phyloP scores from a whole-genome alignment of 2,329 filamentous ascomycete species.

The Diplodia scrobiculata region DNA sequence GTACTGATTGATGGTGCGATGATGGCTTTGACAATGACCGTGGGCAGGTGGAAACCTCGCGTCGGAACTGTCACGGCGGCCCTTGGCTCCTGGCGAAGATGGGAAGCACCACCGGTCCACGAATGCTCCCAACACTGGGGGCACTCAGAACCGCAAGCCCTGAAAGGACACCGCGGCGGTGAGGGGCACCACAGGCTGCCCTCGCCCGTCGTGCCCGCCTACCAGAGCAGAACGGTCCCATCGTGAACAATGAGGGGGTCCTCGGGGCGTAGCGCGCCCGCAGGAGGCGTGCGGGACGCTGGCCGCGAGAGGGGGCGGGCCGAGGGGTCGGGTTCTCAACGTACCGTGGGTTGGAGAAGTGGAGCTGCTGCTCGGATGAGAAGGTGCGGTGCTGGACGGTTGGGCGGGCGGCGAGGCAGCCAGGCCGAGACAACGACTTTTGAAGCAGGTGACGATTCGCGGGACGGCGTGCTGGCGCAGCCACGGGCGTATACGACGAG shows the following conservation, averaged over 20 bases:
- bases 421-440: conserved; percentile 24
- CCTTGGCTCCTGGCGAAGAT: background rate
- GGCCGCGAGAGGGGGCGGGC: no score
- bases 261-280: no score
- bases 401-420: background rate
- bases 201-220: background rate
- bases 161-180: no score
- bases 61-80: no score
- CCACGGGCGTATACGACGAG: conserved; percentile 31
- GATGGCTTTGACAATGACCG: background rate
- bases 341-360: background rate
- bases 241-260: background rate
- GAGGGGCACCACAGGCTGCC: no score
- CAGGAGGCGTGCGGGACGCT: no score
- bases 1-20: background rate
- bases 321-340: background rate
- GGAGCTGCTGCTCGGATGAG: background rate
- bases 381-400: conserved; percentile 2
- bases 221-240: background rate
- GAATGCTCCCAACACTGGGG: background rate
- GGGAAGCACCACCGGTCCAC: no score
- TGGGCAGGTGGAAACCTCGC: background rate
- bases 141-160: no score
- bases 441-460: conserved; percentile 23
- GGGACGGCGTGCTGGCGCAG: conserved; percentile 11